phyloP scores from a whole-genome alignment of 768 basidiomycete species.

The Kwoniella newhampshirensis region DNA sequence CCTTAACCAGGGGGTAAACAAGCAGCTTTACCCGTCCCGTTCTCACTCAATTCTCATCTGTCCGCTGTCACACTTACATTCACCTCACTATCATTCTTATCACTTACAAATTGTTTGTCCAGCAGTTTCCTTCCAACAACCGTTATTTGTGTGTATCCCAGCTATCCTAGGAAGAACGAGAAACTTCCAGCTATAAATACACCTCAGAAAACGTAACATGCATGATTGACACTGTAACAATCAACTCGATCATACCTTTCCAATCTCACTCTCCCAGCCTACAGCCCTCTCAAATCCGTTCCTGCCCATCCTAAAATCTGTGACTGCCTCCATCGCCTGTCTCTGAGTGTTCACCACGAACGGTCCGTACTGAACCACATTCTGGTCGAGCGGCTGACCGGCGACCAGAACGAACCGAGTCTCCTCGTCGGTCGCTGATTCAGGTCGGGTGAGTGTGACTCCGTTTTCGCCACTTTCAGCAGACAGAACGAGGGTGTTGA shows the following conservation, averaged over 20 bases:
- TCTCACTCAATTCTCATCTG: too few species aligned
- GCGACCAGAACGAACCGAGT: conserved; percentile 78
- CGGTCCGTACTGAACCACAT: conserved; percentile 65
- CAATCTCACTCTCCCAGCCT: conserved; percentile 83
- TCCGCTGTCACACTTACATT: too few species aligned
- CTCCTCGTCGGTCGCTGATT: conserved; percentile 55
- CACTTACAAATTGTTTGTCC: too few species aligned
- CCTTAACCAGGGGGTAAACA: too few species aligned
- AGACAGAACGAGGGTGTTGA: conserved; percentile 83
- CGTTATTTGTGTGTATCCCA: too few species aligned
- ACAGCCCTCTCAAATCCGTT: conserved; percentile 92
- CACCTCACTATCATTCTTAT: too few species aligned
- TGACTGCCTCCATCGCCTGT: conserved; percentile 77
- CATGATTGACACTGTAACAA: too few species aligned
- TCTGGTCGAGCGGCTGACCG: conserved; percentile 84
- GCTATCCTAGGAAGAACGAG: too few species aligned
- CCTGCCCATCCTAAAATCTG: conserved; percentile 71
- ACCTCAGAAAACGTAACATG: too few species aligned
- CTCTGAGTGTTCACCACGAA: conserved; percentile 74
- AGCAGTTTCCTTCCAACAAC: too few species aligned
- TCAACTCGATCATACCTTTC: conserved; percentile 12
- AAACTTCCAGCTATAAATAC: too few species aligned
- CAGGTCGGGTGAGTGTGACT: conserved; percentile 60
- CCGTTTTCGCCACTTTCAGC: conserved; percentile 64
- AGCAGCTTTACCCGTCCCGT: too few species aligned